phyloP scores from a whole-genome alignment of 1,139 yeast genomes.

The Debaryomyces singareniensis region DNA sequence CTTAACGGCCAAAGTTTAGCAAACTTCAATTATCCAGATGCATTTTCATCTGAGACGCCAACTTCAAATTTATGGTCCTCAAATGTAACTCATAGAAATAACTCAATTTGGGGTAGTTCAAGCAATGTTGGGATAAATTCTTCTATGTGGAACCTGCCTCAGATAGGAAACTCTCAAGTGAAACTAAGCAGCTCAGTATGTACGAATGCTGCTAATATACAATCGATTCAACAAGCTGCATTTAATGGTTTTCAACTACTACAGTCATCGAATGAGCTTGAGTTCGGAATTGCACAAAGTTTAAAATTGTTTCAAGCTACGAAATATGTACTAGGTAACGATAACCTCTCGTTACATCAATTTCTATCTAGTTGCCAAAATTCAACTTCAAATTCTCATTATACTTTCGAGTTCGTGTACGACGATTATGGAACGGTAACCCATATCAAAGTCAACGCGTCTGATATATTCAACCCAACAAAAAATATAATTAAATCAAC shows the following conservation, averaged over 20 bases:
- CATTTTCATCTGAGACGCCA: constrained; percentile 1
- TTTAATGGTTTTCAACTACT: constrained; percentile 29
- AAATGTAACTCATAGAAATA: constrained; percentile 16
- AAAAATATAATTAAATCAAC: too few species aligned
- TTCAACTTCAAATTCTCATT: constrained; percentile 12
- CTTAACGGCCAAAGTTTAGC: constrained; percentile 1
- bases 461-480: too few species aligned
- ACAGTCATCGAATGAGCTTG: constrained; percentile 26
- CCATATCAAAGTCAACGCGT: constrained; percentile 26
- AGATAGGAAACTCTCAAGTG: too few species aligned
- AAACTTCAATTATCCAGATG: constrained; percentile 2
- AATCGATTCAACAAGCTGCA: constrained; percentile 22
- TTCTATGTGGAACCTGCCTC: constrained; percentile 7
- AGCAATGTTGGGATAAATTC: constrained; percentile 4
- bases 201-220: too few species aligned
- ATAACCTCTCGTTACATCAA: constrained; percentile 32
- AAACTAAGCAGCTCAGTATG: too few species aligned
- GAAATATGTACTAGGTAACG: constrained; percentile 19
- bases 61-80: constrained; percentile 17
- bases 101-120: constrained; percentile 27
- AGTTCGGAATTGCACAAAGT: constrained; percentile 34
- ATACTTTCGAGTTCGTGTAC: constrained; percentile 38
- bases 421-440: constrained; percentile 45
- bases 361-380: constrained; percentile 33
- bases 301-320: constrained; percentile 28